Evolutionary conservation across 371 early-diverging fungal species (phyloP), one percentile per base, ranked within the genome.

Genomic region (Mortierella sp.): DNA sequence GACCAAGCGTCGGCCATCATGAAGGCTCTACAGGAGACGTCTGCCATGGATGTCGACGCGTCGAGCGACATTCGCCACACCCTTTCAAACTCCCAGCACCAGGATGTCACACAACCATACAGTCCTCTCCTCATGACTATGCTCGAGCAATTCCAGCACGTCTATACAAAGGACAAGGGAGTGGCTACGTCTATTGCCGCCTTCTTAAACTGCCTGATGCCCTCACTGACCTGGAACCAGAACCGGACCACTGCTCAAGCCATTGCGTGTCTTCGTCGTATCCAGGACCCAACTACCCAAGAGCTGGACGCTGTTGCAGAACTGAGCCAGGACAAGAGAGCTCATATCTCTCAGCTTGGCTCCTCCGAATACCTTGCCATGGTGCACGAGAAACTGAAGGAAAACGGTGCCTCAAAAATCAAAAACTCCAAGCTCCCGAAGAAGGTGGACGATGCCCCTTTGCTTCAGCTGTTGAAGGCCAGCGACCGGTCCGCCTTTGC

Each of bases 121-220:
- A 93, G 93, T 67, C 93, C 94, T 26, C 71, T 93, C 0, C 70
- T 93, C 11, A 78, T 92, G 74, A 90, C 90, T 1, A 57, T 93
- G 9, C 73, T 92, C 6, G 92, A 92, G 67, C 90, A 92, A 53
- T 80, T 90, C 55, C 88, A 86, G 24, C 88, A 89, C 54, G 87
- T 90, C 34, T 89, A 90, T 44, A 79, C 86, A 2, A 88, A 91
- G n/a, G 90, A 88, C 14, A 76, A 77, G 21, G 78, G 50, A 28
- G 64, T 69, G 4, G 69, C 79, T n/a, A 59, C 59, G 26, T 82
- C 86, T 24, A 85, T 90, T 19, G 54, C 88, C 3, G 69, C 80
- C 19, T 92, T 90, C 40, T 59, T 93, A 11, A 79, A 88, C 10
- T 77, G 78, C 0, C 78, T 93, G 3, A 44, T 90, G 5, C 71